A percentile compares a stretch with the other conserved stretches of the same genome.
These are phyloP conservation scores for Cinnamomum chago DNA, from an alignment of 164 flowering plant genomes.

Conservation along the genomic window DNA sequence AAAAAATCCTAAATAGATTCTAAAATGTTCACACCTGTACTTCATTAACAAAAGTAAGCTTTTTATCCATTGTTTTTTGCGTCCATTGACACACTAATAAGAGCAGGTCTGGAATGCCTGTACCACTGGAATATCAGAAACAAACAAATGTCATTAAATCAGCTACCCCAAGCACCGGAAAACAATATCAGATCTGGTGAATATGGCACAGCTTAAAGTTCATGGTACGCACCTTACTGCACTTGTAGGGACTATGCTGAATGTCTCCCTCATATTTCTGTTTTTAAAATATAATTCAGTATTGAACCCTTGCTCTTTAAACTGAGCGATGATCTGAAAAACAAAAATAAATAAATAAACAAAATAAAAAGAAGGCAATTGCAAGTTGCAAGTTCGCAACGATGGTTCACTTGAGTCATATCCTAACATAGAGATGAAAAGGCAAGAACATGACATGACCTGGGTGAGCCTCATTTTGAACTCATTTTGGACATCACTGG, in stretches of 20 bases:
- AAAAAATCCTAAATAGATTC: not conserved
- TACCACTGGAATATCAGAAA: constrained; percentile 54
- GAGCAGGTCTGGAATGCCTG: constrained; percentile 91
- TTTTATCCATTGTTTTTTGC: constrained; percentile 89
- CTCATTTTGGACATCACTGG: constrained; percentile 74
- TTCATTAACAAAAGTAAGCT: constrained; percentile 74
- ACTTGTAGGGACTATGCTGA: constrained; percentile 93
- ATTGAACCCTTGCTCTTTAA: constrained; percentile 89
- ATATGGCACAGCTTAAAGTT: not conserved
- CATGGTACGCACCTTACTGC: constrained; percentile 61
- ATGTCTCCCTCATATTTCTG: constrained; percentile 84
- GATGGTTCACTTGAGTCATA: not conserved
- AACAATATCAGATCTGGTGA: not conserved
- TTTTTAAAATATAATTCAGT: constrained; percentile 89
- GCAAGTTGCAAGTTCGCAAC: not conserved
- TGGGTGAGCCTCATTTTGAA: constrained; percentile 68
- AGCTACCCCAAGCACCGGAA: not conserved
- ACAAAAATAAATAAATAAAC: not conserved
- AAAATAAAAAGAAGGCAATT: not conserved
- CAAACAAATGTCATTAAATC: not conserved
- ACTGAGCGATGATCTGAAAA: constrained; percentile 63
- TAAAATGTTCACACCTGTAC: constrained; percentile 49
- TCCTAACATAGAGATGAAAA: not conserved
- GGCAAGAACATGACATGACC: constrained; percentile 27
- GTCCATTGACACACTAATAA: constrained; percentile 82